Evolutionary conservation across 441 rosid species (phyloP).

Genomic region (Bocquillonia castaneifolia): DNA sequence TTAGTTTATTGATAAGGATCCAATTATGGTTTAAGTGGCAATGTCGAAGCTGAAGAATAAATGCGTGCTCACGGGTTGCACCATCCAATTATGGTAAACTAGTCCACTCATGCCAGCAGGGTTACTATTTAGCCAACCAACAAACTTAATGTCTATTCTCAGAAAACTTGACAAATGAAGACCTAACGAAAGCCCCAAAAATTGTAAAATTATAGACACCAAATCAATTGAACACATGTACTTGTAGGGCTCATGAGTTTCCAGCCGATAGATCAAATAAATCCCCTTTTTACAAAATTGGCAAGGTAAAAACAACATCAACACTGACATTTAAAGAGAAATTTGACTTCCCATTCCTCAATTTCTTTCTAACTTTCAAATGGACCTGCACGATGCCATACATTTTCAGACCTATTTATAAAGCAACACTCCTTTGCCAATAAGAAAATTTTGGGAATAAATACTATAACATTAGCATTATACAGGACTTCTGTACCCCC

Average conservation of each 20-base stretch:
- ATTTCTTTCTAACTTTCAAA: not conserved
- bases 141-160: not conserved
- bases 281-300: not conserved
- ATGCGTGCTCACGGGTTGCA: not conserved
- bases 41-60: not conserved
- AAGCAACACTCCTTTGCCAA: not conserved
- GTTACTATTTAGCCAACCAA: not conserved
- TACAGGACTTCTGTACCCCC: not conserved
- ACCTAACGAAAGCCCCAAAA: no score
- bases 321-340: not conserved
- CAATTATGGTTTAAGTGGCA: not conserved
- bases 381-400: not conserved
- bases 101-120: not conserved
- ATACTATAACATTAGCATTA: conserved; percentile 10
- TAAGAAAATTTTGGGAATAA: not conserved
- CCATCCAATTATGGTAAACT: conserved; percentile 1
- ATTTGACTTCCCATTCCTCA: not conserved
- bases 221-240: not conserved
- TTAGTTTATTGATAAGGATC: not conserved
- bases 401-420: not conserved
- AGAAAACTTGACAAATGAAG: not conserved
- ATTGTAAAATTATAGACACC: no score
- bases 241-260: not conserved
- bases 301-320: not conserved
- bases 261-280: not conserved